Percentiles rank a stretch among this genome's conserved stretches.
Conservation (phyloP, 2,329 filamentous ascomycete species). For the Dendrostoma leiphaemia region DNA sequence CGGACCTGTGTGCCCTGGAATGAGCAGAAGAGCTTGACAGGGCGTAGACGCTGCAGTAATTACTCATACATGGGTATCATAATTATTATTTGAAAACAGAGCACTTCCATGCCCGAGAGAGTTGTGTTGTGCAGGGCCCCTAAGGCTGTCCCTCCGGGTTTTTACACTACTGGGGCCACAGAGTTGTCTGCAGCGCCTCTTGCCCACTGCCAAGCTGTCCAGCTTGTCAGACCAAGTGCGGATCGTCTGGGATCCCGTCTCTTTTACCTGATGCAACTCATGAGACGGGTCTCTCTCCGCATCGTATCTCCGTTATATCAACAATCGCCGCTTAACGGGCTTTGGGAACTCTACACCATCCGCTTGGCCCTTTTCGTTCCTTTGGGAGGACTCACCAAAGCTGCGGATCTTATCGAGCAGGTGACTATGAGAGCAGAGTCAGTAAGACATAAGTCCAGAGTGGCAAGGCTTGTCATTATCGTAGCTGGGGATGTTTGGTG, state of each 20-base stretch:
- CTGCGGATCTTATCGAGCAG: conserved; percentile 54
- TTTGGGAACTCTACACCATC: conserved; percentile 35
- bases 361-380: conserved; percentile 29
- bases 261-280: no score
- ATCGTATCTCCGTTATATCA: not conserved
- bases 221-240: no score
- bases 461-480: conserved; percentile 21
- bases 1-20: not conserved
- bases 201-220: no score
- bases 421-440: conserved; percentile 36
- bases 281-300: not conserved
- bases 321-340: conserved; percentile 45
- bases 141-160: no score
- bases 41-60: not conserved
- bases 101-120: no score
- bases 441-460: conserved; percentile 33
- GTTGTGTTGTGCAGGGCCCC: no score
- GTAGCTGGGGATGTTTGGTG: no score
- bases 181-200: no score
- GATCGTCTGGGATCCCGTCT: no score
- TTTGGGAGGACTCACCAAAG: conserved; percentile 38
- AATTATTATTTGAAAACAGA: not conserved
- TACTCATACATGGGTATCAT: not conserved
- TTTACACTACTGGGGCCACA: no score
- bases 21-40: not conserved